Percentiles rank a stretch among this genome's conserved stretches.
Conservation (phyloP, 2,329 filamentous ascomycete species). For the Penicillium sp. region DNA sequence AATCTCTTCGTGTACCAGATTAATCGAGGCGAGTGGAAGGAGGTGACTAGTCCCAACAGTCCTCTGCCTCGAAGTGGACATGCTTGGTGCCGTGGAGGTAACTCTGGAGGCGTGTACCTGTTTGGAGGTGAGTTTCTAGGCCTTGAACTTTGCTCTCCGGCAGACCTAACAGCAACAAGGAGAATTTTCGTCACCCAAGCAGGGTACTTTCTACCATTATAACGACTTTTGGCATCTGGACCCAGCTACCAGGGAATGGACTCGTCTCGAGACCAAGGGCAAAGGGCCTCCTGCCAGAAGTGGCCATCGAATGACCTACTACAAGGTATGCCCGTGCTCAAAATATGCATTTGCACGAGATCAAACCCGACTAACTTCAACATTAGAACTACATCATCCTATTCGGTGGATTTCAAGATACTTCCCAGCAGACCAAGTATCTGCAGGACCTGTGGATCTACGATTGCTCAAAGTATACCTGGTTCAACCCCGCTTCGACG, state of each 20-base stretch:
- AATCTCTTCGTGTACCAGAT: constrained; percentile 74
- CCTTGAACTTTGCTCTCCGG: background rate
- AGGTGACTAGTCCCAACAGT: constrained; percentile 87
- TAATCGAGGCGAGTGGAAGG: constrained; percentile 86
- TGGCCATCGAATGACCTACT: constrained; percentile 95
- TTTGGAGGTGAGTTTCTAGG: constrained; percentile 68
- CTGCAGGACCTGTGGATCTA: constrained; percentile 94
- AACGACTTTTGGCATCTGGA: constrained; percentile 98
- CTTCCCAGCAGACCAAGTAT: constrained; percentile 92
- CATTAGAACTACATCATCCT: constrained; percentile 82
- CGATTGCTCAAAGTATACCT: constrained; percentile 84
- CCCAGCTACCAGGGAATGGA: constrained; percentile 85
- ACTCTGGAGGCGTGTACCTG: constrained; percentile 83
- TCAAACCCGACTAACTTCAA: constrained; percentile 11
- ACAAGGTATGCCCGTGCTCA: constrained; percentile 61
- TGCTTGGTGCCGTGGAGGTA: constrained; percentile 90
- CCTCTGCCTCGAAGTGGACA: constrained; percentile 90
- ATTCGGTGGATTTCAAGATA: constrained; percentile 97
- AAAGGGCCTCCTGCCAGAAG: constrained; percentile 83
- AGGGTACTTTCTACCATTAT: constrained; percentile 98
- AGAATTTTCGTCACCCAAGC: constrained; percentile 95
- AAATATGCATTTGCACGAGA: background rate
- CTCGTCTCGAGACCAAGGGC: constrained; percentile 75
- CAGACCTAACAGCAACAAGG: constrained; percentile 48
- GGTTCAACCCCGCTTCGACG: constrained; percentile 78